A percentile compares a stretch with the other conserved stretches of the same genome.
Conservation (phyloP, 352 stramenopile species). For the Pythium sukuiense region DNA sequence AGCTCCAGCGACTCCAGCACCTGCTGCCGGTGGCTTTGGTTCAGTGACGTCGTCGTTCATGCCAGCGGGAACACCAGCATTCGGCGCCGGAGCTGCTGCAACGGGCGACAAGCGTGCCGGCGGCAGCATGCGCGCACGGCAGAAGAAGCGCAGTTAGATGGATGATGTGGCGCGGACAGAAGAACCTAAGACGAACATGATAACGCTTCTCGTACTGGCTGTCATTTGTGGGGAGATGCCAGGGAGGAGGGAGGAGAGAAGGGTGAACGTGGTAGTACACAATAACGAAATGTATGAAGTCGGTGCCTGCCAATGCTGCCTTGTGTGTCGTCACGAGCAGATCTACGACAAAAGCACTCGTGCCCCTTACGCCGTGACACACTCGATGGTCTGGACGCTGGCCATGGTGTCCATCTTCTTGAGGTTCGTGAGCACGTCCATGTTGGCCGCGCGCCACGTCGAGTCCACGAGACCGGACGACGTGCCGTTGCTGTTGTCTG, state of each 20-base stretch:
- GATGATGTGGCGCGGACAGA: background rate
- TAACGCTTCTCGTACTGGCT: background rate
- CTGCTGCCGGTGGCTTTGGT: slow-evolving; percentile 45
- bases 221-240: background rate
- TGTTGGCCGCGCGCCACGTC: slow-evolving; percentile 72
- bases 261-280: background rate
- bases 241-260: background rate
- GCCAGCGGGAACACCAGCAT: slow-evolving; percentile 25
- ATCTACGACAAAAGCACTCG: too few species aligned
- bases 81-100: slow-evolving; percentile 1
- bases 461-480: slow-evolving; percentile 63
- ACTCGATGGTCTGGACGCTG: slow-evolving; percentile 67
- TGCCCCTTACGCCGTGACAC: slow-evolving; percentile 27
- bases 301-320: background rate
- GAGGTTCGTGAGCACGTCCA: slow-evolving; percentile 60
- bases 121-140: slow-evolving; percentile 31
- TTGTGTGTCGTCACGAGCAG: too few species aligned
- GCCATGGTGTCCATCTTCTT: slow-evolving; percentile 71
- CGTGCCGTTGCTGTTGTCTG: slow-evolving; percentile 56
- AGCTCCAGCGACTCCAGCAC: slow-evolving; percentile 30
- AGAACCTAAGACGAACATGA: background rate
- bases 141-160: slow-evolving; percentile 48
- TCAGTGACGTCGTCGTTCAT: slow-evolving; percentile 47
- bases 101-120: slow-evolving; percentile 36
- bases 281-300: slow-evolving; percentile 3